Conservation (phyloP, 805 yeast species). For the Sugiyamaella mastotermitis region DNA sequence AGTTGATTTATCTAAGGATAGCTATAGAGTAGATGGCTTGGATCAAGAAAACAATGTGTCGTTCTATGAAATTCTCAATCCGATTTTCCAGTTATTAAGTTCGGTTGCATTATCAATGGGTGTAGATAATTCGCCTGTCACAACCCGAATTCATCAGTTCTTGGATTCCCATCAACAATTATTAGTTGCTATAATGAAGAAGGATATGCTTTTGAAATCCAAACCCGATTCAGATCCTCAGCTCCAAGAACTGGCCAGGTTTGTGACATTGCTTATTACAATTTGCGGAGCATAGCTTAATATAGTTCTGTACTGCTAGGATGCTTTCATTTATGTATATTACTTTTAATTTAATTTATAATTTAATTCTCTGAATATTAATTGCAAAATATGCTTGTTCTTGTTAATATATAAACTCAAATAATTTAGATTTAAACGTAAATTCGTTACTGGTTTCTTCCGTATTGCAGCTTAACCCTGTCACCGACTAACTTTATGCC, state of each 20-base stretch:
- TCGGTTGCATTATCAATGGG: constrained; percentile 72
- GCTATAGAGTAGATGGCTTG: constrained; percentile 35
- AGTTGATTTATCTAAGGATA: constrained; percentile 44
- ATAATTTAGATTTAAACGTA: no score
- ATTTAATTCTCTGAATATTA: no score
- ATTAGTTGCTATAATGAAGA: constrained; percentile 56
- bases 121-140: constrained; percentile 58
- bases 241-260: constrained; percentile 47
- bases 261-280: no score
- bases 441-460: no score
- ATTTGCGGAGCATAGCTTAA: no score
- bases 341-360: no score
- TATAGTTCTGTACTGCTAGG: no score
- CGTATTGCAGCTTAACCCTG: no score
- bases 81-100: constrained; percentile 64
- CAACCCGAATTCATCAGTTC: constrained; percentile 46
- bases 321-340: no score
- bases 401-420: no score
- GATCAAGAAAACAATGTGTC: constrained; percentile 41
- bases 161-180: constrained; percentile 48
- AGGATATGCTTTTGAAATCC: constrained; percentile 35
- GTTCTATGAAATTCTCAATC: constrained; percentile 57
- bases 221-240: constrained; percentile 11
- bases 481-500: no score
- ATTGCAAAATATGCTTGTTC: no score